phyloP scores from a whole-genome alignment of 2,329 filamentous ascomycete species.

The Zymoseptoria pseudotritici region DNA sequence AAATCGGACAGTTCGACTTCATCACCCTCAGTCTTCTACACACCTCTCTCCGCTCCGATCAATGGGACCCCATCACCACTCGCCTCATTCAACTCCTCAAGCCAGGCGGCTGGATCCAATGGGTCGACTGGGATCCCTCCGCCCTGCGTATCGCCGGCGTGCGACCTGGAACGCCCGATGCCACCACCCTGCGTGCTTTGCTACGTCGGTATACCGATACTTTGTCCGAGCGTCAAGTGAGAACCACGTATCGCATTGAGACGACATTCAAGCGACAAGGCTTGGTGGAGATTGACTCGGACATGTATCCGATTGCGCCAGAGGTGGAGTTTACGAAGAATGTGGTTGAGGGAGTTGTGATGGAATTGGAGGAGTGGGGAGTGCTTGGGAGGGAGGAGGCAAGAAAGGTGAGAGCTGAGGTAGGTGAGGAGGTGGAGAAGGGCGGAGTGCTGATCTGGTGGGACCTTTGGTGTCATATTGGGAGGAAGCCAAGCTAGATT shows the following conservation, averaged over 20 bases:
- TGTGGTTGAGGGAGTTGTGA: conserved; percentile 5
- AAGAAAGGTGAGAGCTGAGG: background rate
- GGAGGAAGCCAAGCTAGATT: conserved; percentile 6
- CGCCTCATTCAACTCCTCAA: conserved; percentile 12
- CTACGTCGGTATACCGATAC: conserved; percentile 9
- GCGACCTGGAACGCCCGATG: conserved; percentile 11
- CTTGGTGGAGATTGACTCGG: conserved; percentile 9
- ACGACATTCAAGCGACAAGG: conserved; percentile 3
- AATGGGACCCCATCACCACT: conserved; percentile 8
- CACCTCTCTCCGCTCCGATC: conserved; percentile 5
- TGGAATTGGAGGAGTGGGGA: conserved; percentile 5
- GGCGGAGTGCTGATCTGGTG: conserved; percentile 12
- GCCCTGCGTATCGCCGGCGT: conserved; percentile 15
- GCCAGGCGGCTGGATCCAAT: conserved; percentile 16
- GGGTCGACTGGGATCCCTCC: conserved; percentile 15
- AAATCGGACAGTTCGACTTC: conserved; percentile 11
- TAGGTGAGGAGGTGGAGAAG: conserved; percentile 9
- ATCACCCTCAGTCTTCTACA: conserved; percentile 11
- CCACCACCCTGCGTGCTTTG: conserved; percentile 4
- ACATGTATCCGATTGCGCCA: conserved; percentile 13
- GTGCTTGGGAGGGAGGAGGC: conserved; percentile 2
- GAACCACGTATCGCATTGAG: conserved; percentile 14
- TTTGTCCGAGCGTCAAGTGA: conserved; percentile 6
- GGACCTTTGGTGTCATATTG: conserved; percentile 18
- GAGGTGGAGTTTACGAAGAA: conserved; percentile 11